Conservation (phyloP, 352 stramenopile genomes). For the Nothophytophthora sp. region DNA sequence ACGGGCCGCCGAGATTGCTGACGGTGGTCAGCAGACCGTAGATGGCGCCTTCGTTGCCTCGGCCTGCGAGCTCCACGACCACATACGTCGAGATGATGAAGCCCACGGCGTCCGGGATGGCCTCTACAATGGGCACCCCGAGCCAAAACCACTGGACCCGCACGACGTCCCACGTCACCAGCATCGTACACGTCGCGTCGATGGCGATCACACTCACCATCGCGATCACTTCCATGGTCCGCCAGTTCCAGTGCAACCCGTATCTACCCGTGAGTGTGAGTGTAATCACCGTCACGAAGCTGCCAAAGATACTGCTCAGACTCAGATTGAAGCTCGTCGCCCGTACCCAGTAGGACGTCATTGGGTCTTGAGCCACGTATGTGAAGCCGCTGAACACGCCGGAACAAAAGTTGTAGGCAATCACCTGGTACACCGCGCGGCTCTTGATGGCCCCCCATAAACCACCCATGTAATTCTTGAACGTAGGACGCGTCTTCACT, state of each 20-base stretch:
- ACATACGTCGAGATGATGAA: slow-evolving; percentile 65
- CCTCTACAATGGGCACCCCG: slow-evolving; percentile 47
- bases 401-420: slow-evolving; percentile 46
- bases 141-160: slow-evolving; percentile 61
- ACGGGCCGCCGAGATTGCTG: slow-evolving; percentile 41
- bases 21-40: slow-evolving; percentile 62
- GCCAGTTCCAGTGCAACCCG: slow-evolving; percentile 55
- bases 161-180: slow-evolving; percentile 55
- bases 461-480: slow-evolving; percentile 41
- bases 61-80: slow-evolving; percentile 51
- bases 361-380: slow-evolving; percentile 47
- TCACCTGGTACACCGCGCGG: slow-evolving; percentile 56
- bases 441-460: slow-evolving; percentile 47
- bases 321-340: slow-evolving; percentile 49
- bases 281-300: slow-evolving; percentile 40
- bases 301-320: slow-evolving; percentile 44
- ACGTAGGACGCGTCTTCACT: slow-evolving; percentile 22
- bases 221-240: slow-evolving; percentile 42
- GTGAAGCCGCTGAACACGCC: slow-evolving; percentile 46
- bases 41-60: slow-evolving; percentile 58
- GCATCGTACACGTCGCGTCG: slow-evolving; percentile 48
- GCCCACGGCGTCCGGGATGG: slow-evolving; percentile 36
- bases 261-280: slow-evolving; percentile 50
- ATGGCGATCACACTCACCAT: slow-evolving; percentile 44
- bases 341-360: slow-evolving; percentile 53